Evolutionary conservation across 2,329 filamentous ascomycete genomes (phyloP).

Genomic region (Mycocentrospora acerina): DNA sequence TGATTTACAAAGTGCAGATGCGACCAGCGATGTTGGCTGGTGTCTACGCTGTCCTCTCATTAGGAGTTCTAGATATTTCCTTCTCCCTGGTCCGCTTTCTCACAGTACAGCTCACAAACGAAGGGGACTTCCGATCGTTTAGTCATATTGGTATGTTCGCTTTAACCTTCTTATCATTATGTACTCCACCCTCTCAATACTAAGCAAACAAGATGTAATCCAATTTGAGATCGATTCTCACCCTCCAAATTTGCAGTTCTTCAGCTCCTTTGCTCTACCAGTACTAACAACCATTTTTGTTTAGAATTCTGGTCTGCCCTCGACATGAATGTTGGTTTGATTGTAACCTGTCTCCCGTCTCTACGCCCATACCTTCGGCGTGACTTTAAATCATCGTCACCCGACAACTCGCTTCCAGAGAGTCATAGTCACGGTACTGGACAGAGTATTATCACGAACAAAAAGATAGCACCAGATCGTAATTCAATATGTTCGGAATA

Average conservation of each 20-base stretch:
- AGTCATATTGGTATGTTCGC: background rate
- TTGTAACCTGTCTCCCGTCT: constrained; percentile 1
- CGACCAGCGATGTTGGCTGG: background rate
- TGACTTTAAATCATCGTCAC: background rate
- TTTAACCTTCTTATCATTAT: background rate
- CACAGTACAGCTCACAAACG: background rate
- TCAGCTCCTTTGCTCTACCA: no score
- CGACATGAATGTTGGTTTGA: background rate
- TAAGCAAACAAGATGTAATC: no score
- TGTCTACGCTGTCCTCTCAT: background rate
- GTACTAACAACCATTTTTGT: no score
- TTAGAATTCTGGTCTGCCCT: constrained; percentile 1
- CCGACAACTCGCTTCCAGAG: background rate
- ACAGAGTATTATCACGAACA: no score
- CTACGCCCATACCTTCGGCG: constrained; percentile 1
- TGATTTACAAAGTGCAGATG: background rate
- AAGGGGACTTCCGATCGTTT: background rate
- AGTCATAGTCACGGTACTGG: no score
- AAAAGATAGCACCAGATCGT: no score
- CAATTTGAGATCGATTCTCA: no score
- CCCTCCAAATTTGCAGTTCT: no score
- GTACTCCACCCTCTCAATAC: no score
- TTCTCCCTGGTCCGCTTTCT: background rate
- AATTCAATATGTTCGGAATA: no score
- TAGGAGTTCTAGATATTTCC: background rate